A percentile compares a stretch with the other conserved stretches of the same genome.
phyloP scores from a whole-genome alignment of 2,329 filamentous ascomycete genomes.

The Fusarium pseudocircinatum region DNA sequence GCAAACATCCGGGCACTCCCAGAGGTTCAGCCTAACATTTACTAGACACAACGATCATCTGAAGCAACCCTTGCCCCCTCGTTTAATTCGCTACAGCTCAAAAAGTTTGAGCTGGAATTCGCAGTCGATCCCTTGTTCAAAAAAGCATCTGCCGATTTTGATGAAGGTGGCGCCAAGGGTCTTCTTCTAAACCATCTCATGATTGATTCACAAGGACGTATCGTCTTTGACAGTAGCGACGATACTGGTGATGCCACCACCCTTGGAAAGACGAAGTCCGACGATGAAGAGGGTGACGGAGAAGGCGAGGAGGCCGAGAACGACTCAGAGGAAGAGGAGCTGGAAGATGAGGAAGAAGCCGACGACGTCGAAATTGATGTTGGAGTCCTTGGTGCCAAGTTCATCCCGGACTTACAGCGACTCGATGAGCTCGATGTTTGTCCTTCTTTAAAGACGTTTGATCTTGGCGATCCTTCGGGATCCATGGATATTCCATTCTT shows the following conservation, averaged over 20 bases:
- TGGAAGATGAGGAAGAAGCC: slow-evolving; percentile 56
- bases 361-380: slow-evolving; percentile 78
- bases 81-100: slow-evolving; percentile 88
- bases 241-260: slow-evolving; percentile 68
- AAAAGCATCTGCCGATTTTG: slow-evolving; percentile 97
- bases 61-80: slow-evolving; percentile 93
- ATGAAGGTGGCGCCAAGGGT: slow-evolving; percentile 96
- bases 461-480: slow-evolving; percentile 85
- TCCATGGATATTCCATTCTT: slow-evolving; percentile 92
- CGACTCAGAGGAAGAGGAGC: slow-evolving; percentile 43
- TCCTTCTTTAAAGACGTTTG: slow-evolving; percentile 92
- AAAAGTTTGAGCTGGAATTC: slow-evolving; percentile 98
- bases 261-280: slow-evolving; percentile 50
- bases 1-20: neutral
- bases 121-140: slow-evolving; percentile 98
- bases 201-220: slow-evolving; percentile 89
- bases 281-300: slow-evolving; percentile 52
- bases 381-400: slow-evolving; percentile 75
- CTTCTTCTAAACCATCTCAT: slow-evolving; percentile 95
- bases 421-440: slow-evolving; percentile 92
- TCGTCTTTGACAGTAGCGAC: slow-evolving; percentile 98
- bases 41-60: slow-evolving; percentile 76
- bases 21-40: slow-evolving; percentile 11
- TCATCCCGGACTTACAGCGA: slow-evolving; percentile 82
- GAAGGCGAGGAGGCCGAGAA: slow-evolving; percentile 50